phyloP scores from a whole-genome alignment of 139 green algal species.

The Yamagishiella unicocca region DNA sequence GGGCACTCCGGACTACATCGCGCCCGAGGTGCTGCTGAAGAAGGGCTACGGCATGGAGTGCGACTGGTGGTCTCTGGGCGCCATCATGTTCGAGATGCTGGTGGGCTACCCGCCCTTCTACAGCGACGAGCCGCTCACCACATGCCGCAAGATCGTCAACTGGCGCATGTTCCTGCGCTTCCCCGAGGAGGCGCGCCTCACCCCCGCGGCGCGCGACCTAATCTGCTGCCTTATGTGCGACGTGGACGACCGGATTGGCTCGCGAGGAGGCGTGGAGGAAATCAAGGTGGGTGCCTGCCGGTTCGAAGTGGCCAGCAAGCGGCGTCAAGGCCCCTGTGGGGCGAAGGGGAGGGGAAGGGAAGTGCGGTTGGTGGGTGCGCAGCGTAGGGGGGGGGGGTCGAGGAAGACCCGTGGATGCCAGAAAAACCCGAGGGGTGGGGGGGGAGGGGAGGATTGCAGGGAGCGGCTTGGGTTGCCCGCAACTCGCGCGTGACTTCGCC shows the following conservation, averaged over 20 bases:
- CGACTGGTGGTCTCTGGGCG: constrained; percentile 98
- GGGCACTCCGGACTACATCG: constrained; percentile 97
- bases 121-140: constrained; percentile 94
- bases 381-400: too few species aligned
- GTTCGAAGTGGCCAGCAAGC: too few species aligned
- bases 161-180: constrained; percentile 94
- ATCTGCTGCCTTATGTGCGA: constrained; percentile 96
- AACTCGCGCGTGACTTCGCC: too few species aligned
- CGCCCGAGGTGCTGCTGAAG: constrained; percentile 96
- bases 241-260: constrained; percentile 93
- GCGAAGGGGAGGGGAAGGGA: not conserved
- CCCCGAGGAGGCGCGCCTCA: constrained; percentile 76
- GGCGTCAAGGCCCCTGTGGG: too few species aligned
- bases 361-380: not conserved
- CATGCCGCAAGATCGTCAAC: constrained; percentile 96
- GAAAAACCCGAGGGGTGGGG: too few species aligned
- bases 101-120: constrained; percentile 98
- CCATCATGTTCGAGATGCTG: constrained; percentile 99
- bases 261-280: constrained; percentile 63
- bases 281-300: constrained; percentile 70
- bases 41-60: constrained; percentile 98
- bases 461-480: too few species aligned
- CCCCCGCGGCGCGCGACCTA: constrained; percentile 82
- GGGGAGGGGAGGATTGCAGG: too few species aligned
- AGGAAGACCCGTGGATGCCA: too few species aligned